Evolutionary conservation across 75 land plant genomes (phyloP).

Genomic region (Picea glauca): DNA sequence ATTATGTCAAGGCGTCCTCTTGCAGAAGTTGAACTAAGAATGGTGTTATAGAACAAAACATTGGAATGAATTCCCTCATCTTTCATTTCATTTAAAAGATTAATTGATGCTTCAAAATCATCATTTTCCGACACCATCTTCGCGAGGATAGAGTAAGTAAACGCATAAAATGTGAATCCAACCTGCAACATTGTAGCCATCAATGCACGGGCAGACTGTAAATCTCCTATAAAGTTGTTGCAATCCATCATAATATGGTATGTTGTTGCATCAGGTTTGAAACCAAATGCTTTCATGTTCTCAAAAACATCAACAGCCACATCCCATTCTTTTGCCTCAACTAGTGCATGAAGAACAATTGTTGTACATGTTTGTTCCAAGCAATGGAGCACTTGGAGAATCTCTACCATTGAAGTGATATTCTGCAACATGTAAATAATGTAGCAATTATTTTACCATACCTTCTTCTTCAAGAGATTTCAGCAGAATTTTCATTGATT

Average conservation of each 20-base stretch:
- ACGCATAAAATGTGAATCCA: slow-evolving; percentile 30
- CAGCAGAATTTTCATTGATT: slow-evolving; percentile 48
- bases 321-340: slow-evolving; percentile 36
- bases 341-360: slow-evolving; percentile 47
- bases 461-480: slow-evolving; percentile 69
- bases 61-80: neutral
- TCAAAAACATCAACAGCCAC: slow-evolving; percentile 38
- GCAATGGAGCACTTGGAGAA: neutral
- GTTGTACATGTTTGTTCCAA: slow-evolving; percentile 24
- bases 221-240: neutral
- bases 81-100: slow-evolving; percentile 26
- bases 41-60: neutral
- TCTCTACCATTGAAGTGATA: slow-evolving; percentile 15
- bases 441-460: slow-evolving; percentile 33
- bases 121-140: slow-evolving; percentile 31
- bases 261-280: slow-evolving; percentile 29
- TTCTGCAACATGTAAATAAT: slow-evolving; percentile 35
- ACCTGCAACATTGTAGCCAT: slow-evolving; percentile 44
- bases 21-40: neutral
- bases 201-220: slow-evolving; percentile 36
- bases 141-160: slow-evolving; percentile 38
- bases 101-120: slow-evolving; percentile 37
- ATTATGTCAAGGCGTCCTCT: slow-evolving; percentile 41
- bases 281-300: slow-evolving; percentile 27
- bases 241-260: slow-evolving; percentile 61